phyloP scores from a whole-genome alignment of 208 protist species.

The Leishmania martiniquensis region DNA sequence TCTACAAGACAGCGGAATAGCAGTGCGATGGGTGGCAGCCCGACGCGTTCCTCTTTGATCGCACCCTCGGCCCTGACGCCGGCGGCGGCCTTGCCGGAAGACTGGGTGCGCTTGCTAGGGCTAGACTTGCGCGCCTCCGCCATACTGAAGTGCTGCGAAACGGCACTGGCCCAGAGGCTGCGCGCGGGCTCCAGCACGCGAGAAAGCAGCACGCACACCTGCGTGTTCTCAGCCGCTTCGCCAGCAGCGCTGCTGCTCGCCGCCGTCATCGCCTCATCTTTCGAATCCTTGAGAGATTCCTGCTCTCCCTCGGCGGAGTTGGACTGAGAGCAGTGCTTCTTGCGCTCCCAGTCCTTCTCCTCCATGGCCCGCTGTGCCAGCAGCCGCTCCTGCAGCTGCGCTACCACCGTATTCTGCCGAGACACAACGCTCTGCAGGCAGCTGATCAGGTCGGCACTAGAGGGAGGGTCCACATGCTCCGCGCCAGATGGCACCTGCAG shows the following conservation, averaged over 20 bases:
- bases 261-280: neutral
- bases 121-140: slow-evolving; percentile 27
- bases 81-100: neutral
- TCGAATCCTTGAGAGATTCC: neutral
- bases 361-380: slow-evolving; percentile 26
- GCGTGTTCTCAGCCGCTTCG: slow-evolving; percentile 37
- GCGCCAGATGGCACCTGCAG: neutral
- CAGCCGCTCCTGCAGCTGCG: slow-evolving; percentile 34
- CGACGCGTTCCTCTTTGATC: slow-evolving; percentile 26
- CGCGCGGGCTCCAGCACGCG: slow-evolving; percentile 44
- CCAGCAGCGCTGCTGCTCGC: neutral
- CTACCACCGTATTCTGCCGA: slow-evolving; percentile 41
- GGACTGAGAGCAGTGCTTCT: neutral
- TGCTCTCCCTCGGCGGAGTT: neutral
- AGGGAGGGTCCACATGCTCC: neutral
- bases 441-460: slow-evolving; percentile 23
- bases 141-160: slow-evolving; percentile 41
- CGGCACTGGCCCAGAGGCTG: slow-evolving; percentile 43
- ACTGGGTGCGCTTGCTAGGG: neutral
- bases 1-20: slow-evolving; percentile 68
- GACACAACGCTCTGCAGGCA: slow-evolving; percentile 46
- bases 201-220: slow-evolving; percentile 50
- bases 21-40: slow-evolving; percentile 52
- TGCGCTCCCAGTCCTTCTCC: slow-evolving; percentile 26
- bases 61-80: slow-evolving; percentile 18